Percentiles rank a stretch among this genome's conserved stretches.
These are phyloP conservation scores for Magnusiomyces sp. DNA, from an alignment of 1,139 yeast genomes.

Conservation along the genomic window DNA sequence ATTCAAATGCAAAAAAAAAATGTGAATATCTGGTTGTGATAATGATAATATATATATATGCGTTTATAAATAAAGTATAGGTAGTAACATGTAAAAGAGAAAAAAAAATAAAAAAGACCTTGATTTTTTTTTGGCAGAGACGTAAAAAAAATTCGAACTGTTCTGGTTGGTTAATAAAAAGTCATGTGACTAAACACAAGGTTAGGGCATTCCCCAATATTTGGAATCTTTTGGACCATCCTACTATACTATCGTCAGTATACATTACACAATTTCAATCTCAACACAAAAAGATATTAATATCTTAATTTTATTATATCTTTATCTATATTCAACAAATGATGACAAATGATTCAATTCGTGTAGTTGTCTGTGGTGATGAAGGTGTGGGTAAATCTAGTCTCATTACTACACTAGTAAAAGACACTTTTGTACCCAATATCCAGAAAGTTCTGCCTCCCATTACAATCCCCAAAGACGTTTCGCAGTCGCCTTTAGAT, in stretches of 20 bases:
- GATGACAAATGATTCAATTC: constrained; percentile 34
- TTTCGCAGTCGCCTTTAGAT: constrained; percentile 40
- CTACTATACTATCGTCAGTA: too few species aligned
- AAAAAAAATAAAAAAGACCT: not conserved
- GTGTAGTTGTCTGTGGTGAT: constrained; percentile 94
- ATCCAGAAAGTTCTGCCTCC: constrained; percentile 76
- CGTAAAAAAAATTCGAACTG: not conserved
- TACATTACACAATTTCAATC: too few species aligned
- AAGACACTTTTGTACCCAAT: constrained; percentile 67
- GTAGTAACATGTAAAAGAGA: not conserved
- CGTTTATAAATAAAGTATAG: not conserved
- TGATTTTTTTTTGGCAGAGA: not conserved
- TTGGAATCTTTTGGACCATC: too few species aligned
- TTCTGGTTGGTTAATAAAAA: constrained; percentile 5
- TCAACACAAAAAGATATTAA: too few species aligned
- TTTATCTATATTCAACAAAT: not conserved
- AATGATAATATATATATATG: not conserved
- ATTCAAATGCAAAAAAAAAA: not conserved
- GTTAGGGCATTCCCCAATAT: too few species aligned
- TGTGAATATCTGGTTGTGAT: not conserved
- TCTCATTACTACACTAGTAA: constrained; percentile 67
- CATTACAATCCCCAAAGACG: constrained; percentile 66
- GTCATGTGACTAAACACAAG: too few species aligned
- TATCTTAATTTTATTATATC: too few species aligned
- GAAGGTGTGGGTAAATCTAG: constrained; percentile 44